Percentiles rank a stretch among this genome's conserved stretches.
These are phyloP conservation scores for Novymonas esmeraldas DNA, from an alignment of 208 protist species.

Conservation along the genomic window DNA sequence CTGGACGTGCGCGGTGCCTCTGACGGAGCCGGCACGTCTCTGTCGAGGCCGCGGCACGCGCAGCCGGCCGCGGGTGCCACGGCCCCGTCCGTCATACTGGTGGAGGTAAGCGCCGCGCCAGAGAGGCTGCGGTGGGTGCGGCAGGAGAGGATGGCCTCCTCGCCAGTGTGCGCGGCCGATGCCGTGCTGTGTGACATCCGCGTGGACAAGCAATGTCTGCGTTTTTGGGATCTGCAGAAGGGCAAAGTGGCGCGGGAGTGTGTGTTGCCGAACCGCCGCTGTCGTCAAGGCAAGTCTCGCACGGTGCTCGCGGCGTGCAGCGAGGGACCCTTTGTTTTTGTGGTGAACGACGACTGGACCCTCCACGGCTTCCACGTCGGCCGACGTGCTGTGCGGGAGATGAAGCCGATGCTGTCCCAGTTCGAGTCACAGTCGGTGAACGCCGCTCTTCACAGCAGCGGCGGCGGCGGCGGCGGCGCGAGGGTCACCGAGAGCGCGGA, in stretches of 20 bases:
- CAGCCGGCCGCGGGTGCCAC: background rate
- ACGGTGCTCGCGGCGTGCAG: slow-evolving; percentile 27
- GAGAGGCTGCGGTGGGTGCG: slow-evolving; percentile 17
- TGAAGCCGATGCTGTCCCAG: slow-evolving; percentile 47
- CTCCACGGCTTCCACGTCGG: slow-evolving; percentile 62
- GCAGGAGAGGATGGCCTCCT: slow-evolving; percentile 5
- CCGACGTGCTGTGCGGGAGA: slow-evolving; percentile 36
- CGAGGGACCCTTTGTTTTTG: slow-evolving; percentile 69
- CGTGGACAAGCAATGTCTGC: slow-evolving; percentile 16
- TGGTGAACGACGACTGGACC: slow-evolving; percentile 68
- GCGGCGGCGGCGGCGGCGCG: background rate
- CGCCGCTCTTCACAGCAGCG: no score
- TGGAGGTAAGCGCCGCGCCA: slow-evolving; percentile 17
- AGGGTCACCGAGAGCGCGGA: background rate
- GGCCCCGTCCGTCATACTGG: slow-evolving; percentile 9
- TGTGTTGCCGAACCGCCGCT: slow-evolving; percentile 35
- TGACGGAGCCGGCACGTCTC: no score
- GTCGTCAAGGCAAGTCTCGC: slow-evolving; percentile 33
- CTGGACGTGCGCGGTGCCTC: slow-evolving; percentile 15
- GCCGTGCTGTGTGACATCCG: slow-evolving; percentile 17
- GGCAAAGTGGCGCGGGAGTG: slow-evolving; percentile 43
- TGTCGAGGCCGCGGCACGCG: background rate
- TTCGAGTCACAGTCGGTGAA: slow-evolving; percentile 36
- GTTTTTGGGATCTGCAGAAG: slow-evolving; percentile 66
- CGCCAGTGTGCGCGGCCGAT: slow-evolving; percentile 11